Conservation (phyloP, 202 grass and related monocot species). For the Cymbopogon flexuosus region DNA sequence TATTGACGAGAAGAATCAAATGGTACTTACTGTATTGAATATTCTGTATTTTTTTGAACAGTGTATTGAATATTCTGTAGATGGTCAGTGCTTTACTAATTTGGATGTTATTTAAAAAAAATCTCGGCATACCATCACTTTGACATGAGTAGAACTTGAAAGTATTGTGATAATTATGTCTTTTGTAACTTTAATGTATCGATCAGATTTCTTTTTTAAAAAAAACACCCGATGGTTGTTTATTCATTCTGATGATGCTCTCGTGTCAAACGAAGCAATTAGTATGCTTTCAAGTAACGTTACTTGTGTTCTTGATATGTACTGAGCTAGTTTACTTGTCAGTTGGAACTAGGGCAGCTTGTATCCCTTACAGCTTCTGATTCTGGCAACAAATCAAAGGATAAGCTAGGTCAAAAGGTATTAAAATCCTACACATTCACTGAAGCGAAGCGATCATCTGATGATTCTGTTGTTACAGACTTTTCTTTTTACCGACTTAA, state of each 20-base stretch:
- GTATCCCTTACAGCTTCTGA: slow-evolving; percentile 28
- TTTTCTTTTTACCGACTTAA: slow-evolving; percentile 14
- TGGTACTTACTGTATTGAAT: slow-evolving; percentile 13
- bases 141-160: neutral
- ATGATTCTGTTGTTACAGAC: neutral
- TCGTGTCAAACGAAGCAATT: neutral
- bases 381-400: slow-evolving; percentile 55
- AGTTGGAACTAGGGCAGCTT: slow-evolving; percentile 57
- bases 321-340: neutral
- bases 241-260: neutral
- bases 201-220: neutral
- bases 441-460: neutral
- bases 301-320: neutral
- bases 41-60: no score
- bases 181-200: neutral
- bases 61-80: no score
- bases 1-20: slow-evolving; percentile 42
- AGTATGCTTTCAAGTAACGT: neutral
- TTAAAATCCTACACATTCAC: neutral
- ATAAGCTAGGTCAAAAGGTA: slow-evolving; percentile 69
- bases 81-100: neutral
- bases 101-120: neutral
- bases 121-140: neutral
- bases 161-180: slow-evolving; percentile 1
- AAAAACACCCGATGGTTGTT: neutral